Conservation (phyloP, 345 rosid genomes). For the Bruguiera parviflora region DNA sequence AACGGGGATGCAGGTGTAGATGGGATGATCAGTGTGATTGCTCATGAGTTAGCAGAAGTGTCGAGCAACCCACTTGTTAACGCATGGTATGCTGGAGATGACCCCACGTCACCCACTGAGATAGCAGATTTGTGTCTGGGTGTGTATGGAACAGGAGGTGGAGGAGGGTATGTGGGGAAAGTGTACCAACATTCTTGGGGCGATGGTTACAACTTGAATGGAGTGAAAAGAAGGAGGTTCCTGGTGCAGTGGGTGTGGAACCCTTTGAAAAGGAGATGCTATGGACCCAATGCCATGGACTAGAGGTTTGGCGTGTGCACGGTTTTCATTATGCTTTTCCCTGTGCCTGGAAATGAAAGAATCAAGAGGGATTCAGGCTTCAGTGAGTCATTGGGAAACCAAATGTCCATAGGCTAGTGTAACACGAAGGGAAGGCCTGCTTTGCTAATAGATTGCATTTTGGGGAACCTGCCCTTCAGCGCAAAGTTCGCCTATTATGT, state of each 20-base stretch:
- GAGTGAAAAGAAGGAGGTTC: slow-evolving; percentile 54
- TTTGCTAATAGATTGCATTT: not conserved
- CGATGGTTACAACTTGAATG: slow-evolving; percentile 51
- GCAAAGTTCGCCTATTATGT: not conserved
- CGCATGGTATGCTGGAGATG: slow-evolving; percentile 65
- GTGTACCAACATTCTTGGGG: slow-evolving; percentile 50
- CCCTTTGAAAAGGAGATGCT: slow-evolving; percentile 51
- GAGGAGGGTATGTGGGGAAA: slow-evolving; percentile 56
- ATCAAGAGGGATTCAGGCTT: not conserved
- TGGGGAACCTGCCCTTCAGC: slow-evolving; percentile 15
- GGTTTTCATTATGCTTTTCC: not conserved
- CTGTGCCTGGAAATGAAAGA: not conserved
- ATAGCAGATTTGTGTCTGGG: slow-evolving; percentile 66
- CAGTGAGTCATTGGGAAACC: not conserved
- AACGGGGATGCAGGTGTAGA: slow-evolving; percentile 62
- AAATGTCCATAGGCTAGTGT: not conserved
- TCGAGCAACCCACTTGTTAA: slow-evolving; percentile 58
- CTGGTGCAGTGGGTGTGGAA: slow-evolving; percentile 68
- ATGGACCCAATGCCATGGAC: slow-evolving; percentile 60
- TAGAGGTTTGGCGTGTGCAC: slow-evolving; percentile 11
- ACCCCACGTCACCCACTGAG: slow-evolving; percentile 57
- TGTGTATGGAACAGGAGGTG: slow-evolving; percentile 52
- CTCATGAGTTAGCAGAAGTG: slow-evolving; percentile 62
- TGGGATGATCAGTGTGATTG: slow-evolving; percentile 65
- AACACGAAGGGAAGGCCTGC: not conserved